These are phyloP conservation scores for Aspergillus hiratsukae DNA, from an alignment of 2,329 filamentous ascomycete genomes.

Conservation along the genomic window DNA sequence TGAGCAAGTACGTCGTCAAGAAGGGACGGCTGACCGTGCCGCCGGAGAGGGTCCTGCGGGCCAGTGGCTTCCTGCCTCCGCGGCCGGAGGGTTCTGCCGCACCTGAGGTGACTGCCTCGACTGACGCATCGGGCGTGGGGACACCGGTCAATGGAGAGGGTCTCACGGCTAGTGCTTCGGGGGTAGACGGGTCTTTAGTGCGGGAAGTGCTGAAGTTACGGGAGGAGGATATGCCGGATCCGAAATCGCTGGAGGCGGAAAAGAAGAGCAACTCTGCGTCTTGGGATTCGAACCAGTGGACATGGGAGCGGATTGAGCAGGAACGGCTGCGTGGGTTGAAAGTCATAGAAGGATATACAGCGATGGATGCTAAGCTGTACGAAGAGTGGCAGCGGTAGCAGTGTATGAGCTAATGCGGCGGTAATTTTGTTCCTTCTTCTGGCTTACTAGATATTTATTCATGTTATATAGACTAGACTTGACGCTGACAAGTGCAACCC, in stretches of 20 bases:
- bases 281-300: conserved; percentile 47
- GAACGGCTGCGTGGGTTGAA: conserved; percentile 53
- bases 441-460: background rate
- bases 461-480: background rate
- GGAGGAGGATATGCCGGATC: conserved; percentile 25
- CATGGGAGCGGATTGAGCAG: conserved; percentile 57
- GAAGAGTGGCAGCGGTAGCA: conserved; percentile 39
- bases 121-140: conserved; percentile 26
- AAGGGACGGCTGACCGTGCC: conserved; percentile 77
- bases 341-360: conserved; percentile 52
- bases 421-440: background rate
- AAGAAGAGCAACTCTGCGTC: conserved; percentile 28
- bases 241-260: conserved; percentile 26
- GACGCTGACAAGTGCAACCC: background rate
- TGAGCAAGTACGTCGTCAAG: conserved; percentile 81
- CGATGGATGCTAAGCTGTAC: conserved; percentile 49
- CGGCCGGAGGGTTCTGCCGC: conserved; percentile 55
- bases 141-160: conserved; percentile 31
- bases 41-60: conserved; percentile 68
- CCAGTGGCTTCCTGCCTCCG: conserved; percentile 69
- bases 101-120: conserved; percentile 17
- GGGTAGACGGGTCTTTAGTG: conserved; percentile 33
- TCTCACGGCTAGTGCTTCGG: conserved; percentile 25
- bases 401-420: background rate
- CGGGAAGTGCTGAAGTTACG: conserved; percentile 34